Conservation (phyloP, 352 stramenopile species). For the Phytophthora pluvialis region DNA sequence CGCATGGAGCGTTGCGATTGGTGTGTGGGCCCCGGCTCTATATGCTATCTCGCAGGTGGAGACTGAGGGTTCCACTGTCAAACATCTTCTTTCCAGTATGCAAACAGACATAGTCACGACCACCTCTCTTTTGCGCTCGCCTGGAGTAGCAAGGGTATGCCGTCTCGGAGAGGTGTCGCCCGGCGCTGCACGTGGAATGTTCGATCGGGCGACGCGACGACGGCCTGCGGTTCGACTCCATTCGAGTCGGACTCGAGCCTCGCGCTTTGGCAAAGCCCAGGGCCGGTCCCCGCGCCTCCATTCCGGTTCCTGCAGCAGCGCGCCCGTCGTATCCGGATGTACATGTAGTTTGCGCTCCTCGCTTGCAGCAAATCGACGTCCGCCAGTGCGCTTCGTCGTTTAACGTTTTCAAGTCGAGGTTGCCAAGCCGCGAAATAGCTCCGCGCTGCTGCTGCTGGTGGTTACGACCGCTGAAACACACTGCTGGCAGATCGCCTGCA, state of each 20-base stretch:
- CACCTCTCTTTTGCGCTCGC: background rate
- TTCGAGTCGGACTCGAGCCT: no score
- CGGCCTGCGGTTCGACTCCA: no score
- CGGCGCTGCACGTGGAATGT: no score
- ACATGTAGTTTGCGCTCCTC: no score
- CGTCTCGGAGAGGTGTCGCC: no score
- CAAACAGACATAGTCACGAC: background rate
- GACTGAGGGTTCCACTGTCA: background rate
- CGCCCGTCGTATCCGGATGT: no score
- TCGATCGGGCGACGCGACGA: slow-evolving; percentile 12
- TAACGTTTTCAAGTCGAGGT: slow-evolving; percentile 3
- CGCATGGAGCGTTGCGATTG: background rate
- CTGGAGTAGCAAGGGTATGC: background rate
- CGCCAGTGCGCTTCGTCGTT: slow-evolving; percentile 8
- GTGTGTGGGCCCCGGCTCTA: background rate
- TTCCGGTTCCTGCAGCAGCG: background rate
- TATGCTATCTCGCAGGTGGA: background rate
- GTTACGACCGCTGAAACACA: slow-evolving; percentile 21
- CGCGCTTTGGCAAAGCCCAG: slow-evolving; percentile 14
- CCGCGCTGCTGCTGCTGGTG: background rate
- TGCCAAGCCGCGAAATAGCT: slow-evolving; percentile 1
- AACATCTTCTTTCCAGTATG: background rate
- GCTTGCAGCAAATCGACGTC: slow-evolving; percentile 7
- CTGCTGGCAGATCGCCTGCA: background rate
- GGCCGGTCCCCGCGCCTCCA: background rate